phyloP scores from a whole-genome alignment of 2,329 filamentous ascomycete species.

The Neonectria sp. region DNA sequence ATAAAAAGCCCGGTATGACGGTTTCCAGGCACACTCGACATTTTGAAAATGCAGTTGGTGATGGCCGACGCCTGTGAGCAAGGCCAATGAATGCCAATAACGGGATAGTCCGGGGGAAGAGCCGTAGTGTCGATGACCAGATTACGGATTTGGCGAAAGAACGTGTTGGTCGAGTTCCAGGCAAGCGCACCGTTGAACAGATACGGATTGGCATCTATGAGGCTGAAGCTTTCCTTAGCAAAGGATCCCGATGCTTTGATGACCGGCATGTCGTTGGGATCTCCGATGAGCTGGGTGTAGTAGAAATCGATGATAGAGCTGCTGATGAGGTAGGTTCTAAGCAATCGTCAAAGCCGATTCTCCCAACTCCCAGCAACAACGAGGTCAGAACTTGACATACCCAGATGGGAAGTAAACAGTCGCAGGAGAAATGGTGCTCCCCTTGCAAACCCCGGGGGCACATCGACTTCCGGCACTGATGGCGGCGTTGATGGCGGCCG shows the following conservation, averaged over 20 bases:
- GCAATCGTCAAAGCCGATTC: constrained; percentile 28
- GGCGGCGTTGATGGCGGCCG: constrained; percentile 48
- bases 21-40: constrained; percentile 62
- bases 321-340: constrained; percentile 77
- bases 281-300: constrained; percentile 84
- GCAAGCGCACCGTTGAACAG: constrained; percentile 56
- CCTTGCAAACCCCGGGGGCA: constrained; percentile 44
- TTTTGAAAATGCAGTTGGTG: constrained; percentile 70
- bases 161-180: constrained; percentile 71
- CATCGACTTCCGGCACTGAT: constrained; percentile 46
- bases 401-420: constrained; percentile 57
- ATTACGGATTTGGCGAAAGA: constrained; percentile 72
- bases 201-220: constrained; percentile 66
- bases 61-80: constrained; percentile 75
- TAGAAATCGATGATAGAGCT: constrained; percentile 82
- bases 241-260: constrained; percentile 69
- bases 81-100: constrained; percentile 77
- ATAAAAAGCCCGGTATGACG: constrained; percentile 73
- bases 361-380: constrained; percentile 25
- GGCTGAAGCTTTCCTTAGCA: constrained; percentile 54
- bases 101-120: constrained; percentile 60
- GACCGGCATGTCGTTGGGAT: constrained; percentile 71
- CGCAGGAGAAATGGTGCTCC: constrained; percentile 54
- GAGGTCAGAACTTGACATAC: constrained; percentile 37
- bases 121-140: constrained; percentile 69